Evolutionary conservation across 1,284 basidiomycete genomes (phyloP).

Genomic region (Grifola frondosa): DNA sequence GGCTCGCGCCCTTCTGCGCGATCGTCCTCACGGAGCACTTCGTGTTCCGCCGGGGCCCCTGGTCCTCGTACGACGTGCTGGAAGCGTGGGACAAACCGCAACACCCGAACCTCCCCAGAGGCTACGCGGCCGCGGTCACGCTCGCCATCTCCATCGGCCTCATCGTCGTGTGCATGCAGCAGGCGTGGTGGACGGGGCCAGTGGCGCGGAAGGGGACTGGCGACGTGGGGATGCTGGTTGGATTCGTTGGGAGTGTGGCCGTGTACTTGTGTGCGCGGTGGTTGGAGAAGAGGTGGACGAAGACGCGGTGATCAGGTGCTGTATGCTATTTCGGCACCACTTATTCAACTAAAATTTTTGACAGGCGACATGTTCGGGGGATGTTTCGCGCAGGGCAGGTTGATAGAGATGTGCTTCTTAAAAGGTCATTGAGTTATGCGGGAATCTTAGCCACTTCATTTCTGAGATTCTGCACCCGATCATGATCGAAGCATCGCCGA

Average conservation of each 20-base stretch:
- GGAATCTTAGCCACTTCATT: too few species aligned
- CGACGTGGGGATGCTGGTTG: slow-evolving; percentile 55
- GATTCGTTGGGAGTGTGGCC: slow-evolving; percentile 40
- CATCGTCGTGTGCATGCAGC: slow-evolving; percentile 58
- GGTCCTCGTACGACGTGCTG: slow-evolving; percentile 34
- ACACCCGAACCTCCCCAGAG: slow-evolving; percentile 39
- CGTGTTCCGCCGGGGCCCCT: slow-evolving; percentile 45
- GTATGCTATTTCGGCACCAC: too few species aligned
- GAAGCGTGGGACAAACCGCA: slow-evolving; percentile 42
- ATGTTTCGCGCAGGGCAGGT: too few species aligned
- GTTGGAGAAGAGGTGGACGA: slow-evolving; percentile 35
- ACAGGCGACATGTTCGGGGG: too few species aligned
- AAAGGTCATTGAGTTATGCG: too few species aligned
- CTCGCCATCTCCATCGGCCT: slow-evolving; percentile 47
- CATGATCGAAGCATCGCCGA: too few species aligned
- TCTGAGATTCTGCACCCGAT: too few species aligned
- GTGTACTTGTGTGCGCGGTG: slow-evolving; percentile 41
- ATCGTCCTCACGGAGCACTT: slow-evolving; percentile 59
- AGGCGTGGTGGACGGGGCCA: slow-evolving; percentile 56
- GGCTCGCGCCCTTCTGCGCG: slow-evolving; percentile 53
- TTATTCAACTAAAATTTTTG: too few species aligned
- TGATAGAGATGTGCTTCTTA: too few species aligned
- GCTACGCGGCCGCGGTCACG: slow-evolving; percentile 49
- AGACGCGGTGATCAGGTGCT: too few species aligned
- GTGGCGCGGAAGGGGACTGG: slow-evolving; percentile 49